Conservation (phyloP, 176 grass and related monocot genomes). For the Musa troglodytarum region DNA sequence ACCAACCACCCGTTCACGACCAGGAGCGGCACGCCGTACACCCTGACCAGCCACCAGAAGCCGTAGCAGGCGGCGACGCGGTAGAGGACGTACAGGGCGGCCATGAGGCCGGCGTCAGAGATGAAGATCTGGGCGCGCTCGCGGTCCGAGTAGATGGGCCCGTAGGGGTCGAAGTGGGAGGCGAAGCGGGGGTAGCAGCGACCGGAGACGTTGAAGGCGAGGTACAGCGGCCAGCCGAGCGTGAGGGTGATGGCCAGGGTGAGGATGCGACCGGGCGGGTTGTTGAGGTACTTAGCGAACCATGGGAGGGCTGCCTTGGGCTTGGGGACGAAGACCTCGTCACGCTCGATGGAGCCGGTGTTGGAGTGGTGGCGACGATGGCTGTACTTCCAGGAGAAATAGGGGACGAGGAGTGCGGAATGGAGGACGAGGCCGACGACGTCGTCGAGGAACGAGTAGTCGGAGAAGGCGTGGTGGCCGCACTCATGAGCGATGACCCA, state of each 20-base stretch:
- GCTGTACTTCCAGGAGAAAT: slow-evolving; percentile 20
- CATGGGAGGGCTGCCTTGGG: neutral
- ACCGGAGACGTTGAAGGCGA: slow-evolving; percentile 22
- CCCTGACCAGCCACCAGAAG: slow-evolving; percentile 12
- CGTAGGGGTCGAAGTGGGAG: slow-evolving; percentile 12
- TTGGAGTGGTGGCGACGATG: slow-evolving; percentile 21
- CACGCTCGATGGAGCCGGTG: slow-evolving; percentile 6
- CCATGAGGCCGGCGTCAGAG: slow-evolving; percentile 9
- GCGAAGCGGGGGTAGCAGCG: slow-evolving; percentile 17
- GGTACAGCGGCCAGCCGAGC: slow-evolving; percentile 14
- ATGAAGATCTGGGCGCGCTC: slow-evolving; percentile 15
- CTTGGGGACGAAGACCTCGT: slow-evolving; percentile 22
- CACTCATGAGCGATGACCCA: slow-evolving; percentile 21
- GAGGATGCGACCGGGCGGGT: slow-evolving; percentile 15
- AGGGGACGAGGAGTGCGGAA: slow-evolving; percentile 11
- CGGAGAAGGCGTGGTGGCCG: slow-evolving; percentile 27
- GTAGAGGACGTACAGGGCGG: neutral
- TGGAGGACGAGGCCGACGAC: slow-evolving; percentile 19
- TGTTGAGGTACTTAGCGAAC: slow-evolving; percentile 3
- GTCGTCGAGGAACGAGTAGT: slow-evolving; percentile 20
- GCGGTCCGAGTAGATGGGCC: slow-evolving; percentile 7
- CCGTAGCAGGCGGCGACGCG: neutral
- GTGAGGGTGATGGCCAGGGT: neutral
- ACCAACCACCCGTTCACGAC: slow-evolving; percentile 21
- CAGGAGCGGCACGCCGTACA: slow-evolving; percentile 19